Percentiles rank a stretch among this genome's conserved stretches.
Conservation (phyloP, 208 protist species). For the Angomonas desouzai region DNA sequence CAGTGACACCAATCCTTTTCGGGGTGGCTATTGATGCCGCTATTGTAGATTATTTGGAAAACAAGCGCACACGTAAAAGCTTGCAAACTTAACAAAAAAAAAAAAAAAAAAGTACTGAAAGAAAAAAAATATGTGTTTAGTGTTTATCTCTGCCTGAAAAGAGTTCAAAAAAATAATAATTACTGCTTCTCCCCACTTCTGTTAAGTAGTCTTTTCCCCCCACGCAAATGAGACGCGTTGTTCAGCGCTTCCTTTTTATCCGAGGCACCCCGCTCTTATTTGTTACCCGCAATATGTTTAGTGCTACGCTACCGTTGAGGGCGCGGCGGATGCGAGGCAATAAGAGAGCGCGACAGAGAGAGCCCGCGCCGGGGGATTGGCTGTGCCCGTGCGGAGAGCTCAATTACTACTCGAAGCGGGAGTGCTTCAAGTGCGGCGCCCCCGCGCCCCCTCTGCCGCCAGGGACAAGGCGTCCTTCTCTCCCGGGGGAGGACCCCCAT, state of each 20-base stretch:
- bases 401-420: constrained; percentile 82
- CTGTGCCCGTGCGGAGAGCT: constrained; percentile 84
- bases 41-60: neutral
- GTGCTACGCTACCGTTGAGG: neutral
- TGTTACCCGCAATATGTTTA: neutral
- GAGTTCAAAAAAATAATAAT: neutral
- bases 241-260: neutral
- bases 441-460: constrained; percentile 85
- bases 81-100: too few relatives aligned
- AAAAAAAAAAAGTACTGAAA: too few relatives aligned
- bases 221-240: neutral
- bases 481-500: constrained; percentile 87
- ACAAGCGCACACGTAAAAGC: neutral
- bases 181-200: neutral
- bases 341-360: constrained; percentile 40
- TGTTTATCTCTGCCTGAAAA: neutral
- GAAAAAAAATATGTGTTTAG: neutral
- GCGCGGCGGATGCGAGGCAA: constrained; percentile 50
- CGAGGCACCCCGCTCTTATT: neutral
- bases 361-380: constrained; percentile 80
- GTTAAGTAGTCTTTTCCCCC: neutral
- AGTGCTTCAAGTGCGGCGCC: constrained; percentile 90
- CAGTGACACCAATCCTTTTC: constrained; percentile 75
- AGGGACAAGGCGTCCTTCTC: constrained; percentile 64
- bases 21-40: constrained; percentile 21